phyloP scores from a whole-genome alignment of 1,139 yeast genomes.

The Geotrichum fermentans region DNA sequence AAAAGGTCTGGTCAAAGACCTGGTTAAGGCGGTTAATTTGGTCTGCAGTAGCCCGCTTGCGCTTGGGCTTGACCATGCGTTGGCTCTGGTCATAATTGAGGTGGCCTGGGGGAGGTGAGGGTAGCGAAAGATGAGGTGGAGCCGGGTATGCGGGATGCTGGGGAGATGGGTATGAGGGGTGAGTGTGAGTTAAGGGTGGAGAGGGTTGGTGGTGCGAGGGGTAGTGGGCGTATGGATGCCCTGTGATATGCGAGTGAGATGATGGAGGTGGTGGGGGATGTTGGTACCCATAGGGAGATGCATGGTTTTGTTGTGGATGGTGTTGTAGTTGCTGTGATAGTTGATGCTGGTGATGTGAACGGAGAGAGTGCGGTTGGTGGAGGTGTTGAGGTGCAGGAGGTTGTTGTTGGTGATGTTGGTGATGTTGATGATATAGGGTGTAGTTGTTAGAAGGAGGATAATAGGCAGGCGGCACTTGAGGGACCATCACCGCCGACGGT shows the following conservation, averaged over 20 bases:
- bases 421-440: constrained; percentile 5
- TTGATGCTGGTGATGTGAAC: constrained; percentile 3
- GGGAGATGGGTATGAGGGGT: background rate
- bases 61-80: constrained; percentile 34
- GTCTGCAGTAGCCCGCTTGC: constrained; percentile 37
- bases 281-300: background rate
- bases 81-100: background rate
- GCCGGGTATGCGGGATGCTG: background rate
- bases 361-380: background rate
- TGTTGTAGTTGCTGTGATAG: background rate
- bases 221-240: background rate
- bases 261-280: background rate
- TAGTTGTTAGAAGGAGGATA: background rate
- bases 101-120: background rate
- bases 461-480: background rate
- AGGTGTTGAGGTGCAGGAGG: background rate
- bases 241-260: background rate
- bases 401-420: constrained; percentile 3
- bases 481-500: background rate
- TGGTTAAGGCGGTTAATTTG: constrained; percentile 36
- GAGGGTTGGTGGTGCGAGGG: background rate
- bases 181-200: background rate
- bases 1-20: constrained; percentile 37
- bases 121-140: background rate
- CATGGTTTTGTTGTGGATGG: background rate